Evolutionary conservation across 1,139 yeast species (phyloP).

Genomic region (Arxiozyma bovina): DNA sequence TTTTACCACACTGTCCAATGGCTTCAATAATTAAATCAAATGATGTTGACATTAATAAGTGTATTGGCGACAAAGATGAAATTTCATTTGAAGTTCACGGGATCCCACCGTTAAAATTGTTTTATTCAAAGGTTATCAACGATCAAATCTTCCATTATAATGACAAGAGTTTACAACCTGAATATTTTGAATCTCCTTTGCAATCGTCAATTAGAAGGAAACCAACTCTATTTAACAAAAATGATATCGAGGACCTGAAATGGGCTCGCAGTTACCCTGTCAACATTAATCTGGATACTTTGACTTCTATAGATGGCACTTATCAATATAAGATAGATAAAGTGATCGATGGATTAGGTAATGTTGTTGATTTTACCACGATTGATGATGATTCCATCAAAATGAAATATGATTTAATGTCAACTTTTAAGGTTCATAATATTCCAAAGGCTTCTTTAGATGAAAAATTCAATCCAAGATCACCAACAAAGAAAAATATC

Average conservation of each 20-base stretch:
- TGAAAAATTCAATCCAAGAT: conserved; percentile 33
- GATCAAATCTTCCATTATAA: conserved; percentile 38
- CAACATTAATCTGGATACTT: conserved; percentile 42
- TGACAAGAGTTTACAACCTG: conserved; percentile 44
- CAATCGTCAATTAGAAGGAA: conserved; percentile 10
- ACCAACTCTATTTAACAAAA: conserved; percentile 21
- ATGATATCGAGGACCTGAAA: conserved; percentile 36
- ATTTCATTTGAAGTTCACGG: conserved; percentile 57
- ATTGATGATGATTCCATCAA: conserved; percentile 25
- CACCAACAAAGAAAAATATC: conserved; percentile 39
- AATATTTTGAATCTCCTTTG: conserved; percentile 34
- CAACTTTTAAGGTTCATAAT: conserved; percentile 54
- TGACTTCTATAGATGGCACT: conserved; percentile 45
- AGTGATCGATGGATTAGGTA: conserved; percentile 71
- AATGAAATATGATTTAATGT: conserved; percentile 40
- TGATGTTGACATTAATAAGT: conserved; percentile 40
- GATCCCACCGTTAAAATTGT: conserved; percentile 63
- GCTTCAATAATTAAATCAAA: conserved; percentile 39
- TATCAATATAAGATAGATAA: conserved; percentile 59
- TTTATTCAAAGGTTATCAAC: conserved; percentile 49
- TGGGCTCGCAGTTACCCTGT: conserved; percentile 49
- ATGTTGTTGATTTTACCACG: conserved; percentile 45
- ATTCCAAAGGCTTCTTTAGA: conserved; percentile 44
- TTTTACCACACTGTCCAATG: conserved; percentile 70
- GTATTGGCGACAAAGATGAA: conserved; percentile 53